Base-by-base conservation (phyloP, 495 filamentous ascomycete species). In the Usnea hakonensis region DNA sequence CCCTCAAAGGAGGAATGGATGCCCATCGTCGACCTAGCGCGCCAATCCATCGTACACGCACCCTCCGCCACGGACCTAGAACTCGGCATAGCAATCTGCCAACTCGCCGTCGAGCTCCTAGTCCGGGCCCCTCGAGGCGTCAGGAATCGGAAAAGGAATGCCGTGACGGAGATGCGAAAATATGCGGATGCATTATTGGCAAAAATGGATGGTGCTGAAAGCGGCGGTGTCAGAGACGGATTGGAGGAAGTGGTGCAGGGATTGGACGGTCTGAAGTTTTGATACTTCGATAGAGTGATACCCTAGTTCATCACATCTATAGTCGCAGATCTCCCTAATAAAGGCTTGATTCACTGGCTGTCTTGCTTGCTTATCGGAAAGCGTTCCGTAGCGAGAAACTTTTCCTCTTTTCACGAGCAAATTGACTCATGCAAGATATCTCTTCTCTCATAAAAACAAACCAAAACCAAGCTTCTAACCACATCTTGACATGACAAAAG, bases 21-120 rank as follows among this genome's bases (percentile, higher is more conserved):
- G 72, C 65, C 69, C 48, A 50, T 77, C 1, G 71, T 82, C 16
- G 76, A 73, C 1, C 70, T 76, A 2, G 74, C 40, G 11, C 32
- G n/a, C 52, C 9, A 38, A 38, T 28, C 33, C 13, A 3, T 57
- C n/a, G 23, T 30, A 38, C 37, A 23, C 2, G 35, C 62, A 55
- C 32, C 67, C 1, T 16, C 21, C 7, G 40, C 32, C 16, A 13
- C 13, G 2, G 32, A 30, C 3, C 65, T 76, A 10, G 83, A 84
- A 48, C 72, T 81, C 37, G 73, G 76, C 38, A 74, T 78, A 5
- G 81, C 79, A 6, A 73, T 75, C 16, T 68, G 83, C 41, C 80
- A 83, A 67, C 73, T 86, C 0, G 76, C 75, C 8, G 71, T 77
- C 10, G 72, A 79, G 32, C 64, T 84, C 50, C 57, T 86, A 58